These are phyloP conservation scores for Chrysanthemum lavandulifolium DNA, from an alignment of 129 eudicot species.

Conservation along the genomic window DNA sequence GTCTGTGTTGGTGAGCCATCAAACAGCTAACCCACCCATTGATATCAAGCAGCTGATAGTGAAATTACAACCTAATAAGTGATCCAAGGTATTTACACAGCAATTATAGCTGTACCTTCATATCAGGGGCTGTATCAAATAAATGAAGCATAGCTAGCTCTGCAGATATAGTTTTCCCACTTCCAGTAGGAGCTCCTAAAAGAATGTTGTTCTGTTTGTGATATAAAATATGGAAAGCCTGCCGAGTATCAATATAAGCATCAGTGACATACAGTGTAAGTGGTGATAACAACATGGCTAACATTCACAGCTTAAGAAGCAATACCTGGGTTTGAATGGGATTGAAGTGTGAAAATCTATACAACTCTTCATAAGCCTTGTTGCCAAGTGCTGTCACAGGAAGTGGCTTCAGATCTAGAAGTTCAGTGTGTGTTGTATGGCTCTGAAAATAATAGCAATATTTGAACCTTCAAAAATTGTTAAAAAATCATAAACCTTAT, in stretches of 20 bases:
- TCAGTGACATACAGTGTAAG: constrained; percentile 22
- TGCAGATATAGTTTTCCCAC: constrained; percentile 99
- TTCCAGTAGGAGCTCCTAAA: constrained; percentile 95
- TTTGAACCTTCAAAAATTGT: constrained; percentile 2
- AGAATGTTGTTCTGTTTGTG: constrained; percentile 90
- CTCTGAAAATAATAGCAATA: constrained; percentile 49
- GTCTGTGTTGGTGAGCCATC: background rate
- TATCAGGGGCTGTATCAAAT: constrained; percentile 87
- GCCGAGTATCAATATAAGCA: constrained; percentile 27
- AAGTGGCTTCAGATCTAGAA: constrained; percentile 93
- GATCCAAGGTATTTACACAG: background rate
- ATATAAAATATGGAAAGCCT: constrained; percentile 95
- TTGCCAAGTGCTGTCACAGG: constrained; percentile 97
- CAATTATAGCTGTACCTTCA: constrained; percentile 62
- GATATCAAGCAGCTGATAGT: background rate
- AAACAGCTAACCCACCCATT: background rate
- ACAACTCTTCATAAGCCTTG: constrained; percentile 72
- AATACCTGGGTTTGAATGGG: constrained; percentile 98
- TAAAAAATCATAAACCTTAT: background rate
- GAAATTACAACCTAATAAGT: background rate
- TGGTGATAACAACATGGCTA: constrained; percentile 2
- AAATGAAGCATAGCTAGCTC: constrained; percentile 98
- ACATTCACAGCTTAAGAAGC: constrained; percentile 1
- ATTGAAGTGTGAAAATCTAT: constrained; percentile 91
- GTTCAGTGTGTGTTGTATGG: constrained; percentile 90